A percentile compares a stretch with the other conserved stretches of the same genome.
phyloP scores from a whole-genome alignment of 2,329 filamentous ascomycete species.

The Fonsecaea pedrosoi region DNA sequence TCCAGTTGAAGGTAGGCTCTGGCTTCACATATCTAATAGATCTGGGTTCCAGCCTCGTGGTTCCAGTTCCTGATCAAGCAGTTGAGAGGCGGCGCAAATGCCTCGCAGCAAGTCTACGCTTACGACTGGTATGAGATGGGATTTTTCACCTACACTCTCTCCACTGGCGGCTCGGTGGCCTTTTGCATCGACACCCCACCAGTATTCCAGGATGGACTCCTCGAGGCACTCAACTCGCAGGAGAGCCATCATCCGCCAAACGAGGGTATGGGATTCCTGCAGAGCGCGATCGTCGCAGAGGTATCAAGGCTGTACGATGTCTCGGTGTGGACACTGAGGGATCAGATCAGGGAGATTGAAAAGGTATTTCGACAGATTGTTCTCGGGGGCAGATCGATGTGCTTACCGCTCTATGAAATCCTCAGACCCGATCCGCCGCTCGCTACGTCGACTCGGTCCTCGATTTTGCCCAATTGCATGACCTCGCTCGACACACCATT shows the following conservation, averaged over 20 bases:
- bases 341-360: slow-evolving; percentile 44
- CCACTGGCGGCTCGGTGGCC: slow-evolving; percentile 14
- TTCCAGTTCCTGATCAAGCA: slow-evolving; percentile 40
- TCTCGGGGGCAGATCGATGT: no score
- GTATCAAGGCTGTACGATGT: slow-evolving; percentile 40
- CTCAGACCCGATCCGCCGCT: slow-evolving; percentile 18
- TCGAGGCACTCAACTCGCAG: slow-evolving; percentile 13
- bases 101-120: background rate
- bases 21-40: background rate
- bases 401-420: background rate
- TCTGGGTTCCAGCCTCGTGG: slow-evolving; percentile 34
- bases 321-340: slow-evolving; percentile 44
- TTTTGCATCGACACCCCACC: slow-evolving; percentile 34
- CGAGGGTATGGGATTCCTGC: slow-evolving; percentile 29
- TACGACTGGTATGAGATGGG: slow-evolving; percentile 40
- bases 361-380: slow-evolving; percentile 38
- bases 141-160: slow-evolving; percentile 32
- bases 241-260: background rate
- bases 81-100: slow-evolving; percentile 5
- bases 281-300: slow-evolving; percentile 40
- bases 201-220: slow-evolving; percentile 16
- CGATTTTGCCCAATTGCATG: slow-evolving; percentile 43
- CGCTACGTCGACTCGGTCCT: slow-evolving; percentile 32
- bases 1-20: background rate
- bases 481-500: slow-evolving; percentile 45